Base-by-base conservation (phyloP, 345 rosid genomes). In the Erucastrum elatum region DNA sequence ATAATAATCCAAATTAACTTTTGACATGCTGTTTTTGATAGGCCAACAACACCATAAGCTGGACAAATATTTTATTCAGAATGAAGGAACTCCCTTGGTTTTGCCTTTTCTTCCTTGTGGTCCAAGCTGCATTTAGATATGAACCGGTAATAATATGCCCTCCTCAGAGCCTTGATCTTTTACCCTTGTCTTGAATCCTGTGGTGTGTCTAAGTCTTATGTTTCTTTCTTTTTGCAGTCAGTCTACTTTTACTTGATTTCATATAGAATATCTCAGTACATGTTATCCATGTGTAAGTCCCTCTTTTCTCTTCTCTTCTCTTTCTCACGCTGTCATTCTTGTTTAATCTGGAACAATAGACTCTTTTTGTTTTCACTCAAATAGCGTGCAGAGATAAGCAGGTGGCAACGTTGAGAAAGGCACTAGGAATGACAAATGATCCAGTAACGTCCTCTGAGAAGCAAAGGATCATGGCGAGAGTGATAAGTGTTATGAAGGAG, bases 111-210 rank as follows among this genome's bases (percentile, higher is more conserved):
- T 75, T 37, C 9, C 17, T 39, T 4, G 21, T 3, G 1, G 13
- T 66, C 66, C 78, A 75, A 37, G 78, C 66, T 66, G 7, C 5
- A 35, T 37, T 5, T 75, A 2, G 15, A 6, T 66, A 3, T 2
- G 66, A 66, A 75, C 31, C 66, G 66, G 78, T 75, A 75, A 75
- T 66, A 44, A 39, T 66, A 59, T 10, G 64, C 33, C 11, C 68
- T 21, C 21, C 21, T 75, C 8, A 0, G 56, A 75, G 56, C 21
- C 39, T 66, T 55, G 53, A 51, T 59, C 33, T 59, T 21, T 41
- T 59, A 25, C n/a, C 70, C 13, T 64, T 74, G 26, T 33, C 26
- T 74, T 51, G 37, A 64, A 33, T 64, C 64, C 35, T 64, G 55
- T 64, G 34, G 35, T 34, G 15, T 5, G 68, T 66, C 60, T 44